phyloP scores from a whole-genome alignment of 257 asterid genomes.

The Verbascum thapsus region DNA sequence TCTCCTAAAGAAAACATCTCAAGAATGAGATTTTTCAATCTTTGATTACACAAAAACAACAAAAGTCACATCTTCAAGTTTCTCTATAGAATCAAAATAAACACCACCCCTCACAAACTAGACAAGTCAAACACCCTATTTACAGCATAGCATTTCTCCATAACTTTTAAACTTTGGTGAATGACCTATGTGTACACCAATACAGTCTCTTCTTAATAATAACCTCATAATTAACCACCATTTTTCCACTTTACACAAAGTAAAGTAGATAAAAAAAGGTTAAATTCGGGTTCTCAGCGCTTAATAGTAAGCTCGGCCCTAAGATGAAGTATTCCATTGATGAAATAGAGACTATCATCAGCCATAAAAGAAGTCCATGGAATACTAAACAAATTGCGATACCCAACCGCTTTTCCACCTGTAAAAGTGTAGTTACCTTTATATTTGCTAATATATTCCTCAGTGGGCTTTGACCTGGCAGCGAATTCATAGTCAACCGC shows the following conservation, averaged over 20 bases:
- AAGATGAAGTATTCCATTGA: constrained; percentile 69
- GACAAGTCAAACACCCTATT: constrained; percentile 11
- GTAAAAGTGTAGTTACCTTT: constrained; percentile 86
- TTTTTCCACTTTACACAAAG: neutral
- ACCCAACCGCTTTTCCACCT: constrained; percentile 92
- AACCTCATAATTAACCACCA: no score
- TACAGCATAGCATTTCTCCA: constrained; percentile 24
- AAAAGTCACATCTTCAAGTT: constrained; percentile 13
- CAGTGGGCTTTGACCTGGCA: constrained; percentile 77
- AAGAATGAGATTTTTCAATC: constrained; percentile 4
- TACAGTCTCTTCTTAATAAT: constrained; percentile 10
- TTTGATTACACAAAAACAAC: constrained; percentile 22
- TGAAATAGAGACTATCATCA: constrained; percentile 74
- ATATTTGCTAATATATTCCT: constrained; percentile 75
- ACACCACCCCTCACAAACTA: constrained; percentile 22
- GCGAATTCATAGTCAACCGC: constrained; percentile 90
- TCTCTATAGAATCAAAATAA: constrained; percentile 26
- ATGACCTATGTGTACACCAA: constrained; percentile 23
- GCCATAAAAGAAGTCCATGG: constrained; percentile 85
- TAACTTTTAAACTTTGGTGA: constrained; percentile 6
- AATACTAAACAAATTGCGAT: constrained; percentile 72
- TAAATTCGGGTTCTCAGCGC: constrained; percentile 31
- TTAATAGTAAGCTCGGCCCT: constrained; percentile 89
- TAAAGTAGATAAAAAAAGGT: neutral
- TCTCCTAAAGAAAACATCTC: no score